A percentile compares a stretch with the other conserved stretches of the same genome.
phyloP scores from a whole-genome alignment of 1,284 basidiomycete genomes.

The Kalmanozyma brasiliensis region DNA sequence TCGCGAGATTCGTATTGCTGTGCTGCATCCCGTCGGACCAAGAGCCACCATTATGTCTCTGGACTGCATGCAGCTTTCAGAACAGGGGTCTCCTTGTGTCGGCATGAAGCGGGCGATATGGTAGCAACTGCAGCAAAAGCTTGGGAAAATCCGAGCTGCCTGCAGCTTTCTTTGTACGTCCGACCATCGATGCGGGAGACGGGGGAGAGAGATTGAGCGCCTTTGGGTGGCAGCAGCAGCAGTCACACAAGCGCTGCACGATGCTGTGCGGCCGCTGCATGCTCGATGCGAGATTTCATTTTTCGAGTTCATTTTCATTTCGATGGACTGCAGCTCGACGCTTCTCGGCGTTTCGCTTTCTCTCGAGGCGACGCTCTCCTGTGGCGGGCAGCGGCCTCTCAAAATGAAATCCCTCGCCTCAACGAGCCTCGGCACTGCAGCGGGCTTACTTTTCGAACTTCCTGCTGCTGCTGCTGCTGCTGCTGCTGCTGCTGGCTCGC shows the following conservation, averaged over 20 bases:
- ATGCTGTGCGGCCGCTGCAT: neutral
- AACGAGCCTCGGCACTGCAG: slow-evolving; percentile 10
- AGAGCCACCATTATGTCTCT: too few relatives aligned
- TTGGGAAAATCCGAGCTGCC: slow-evolving; percentile 36
- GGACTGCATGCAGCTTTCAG: neutral
- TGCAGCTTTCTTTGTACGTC: slow-evolving; percentile 9
- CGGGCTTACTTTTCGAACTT: slow-evolving; percentile 8
- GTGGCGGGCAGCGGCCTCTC: too few relatives aligned
- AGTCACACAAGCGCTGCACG: too few relatives aligned
- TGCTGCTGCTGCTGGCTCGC: too few relatives aligned
- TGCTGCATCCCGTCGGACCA: neutral
- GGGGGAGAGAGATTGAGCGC: too few relatives aligned
- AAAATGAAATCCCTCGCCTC: slow-evolving; percentile 2
- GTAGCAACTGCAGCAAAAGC: slow-evolving; percentile 8
- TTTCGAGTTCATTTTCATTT: slow-evolving; percentile 3
- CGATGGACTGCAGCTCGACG: slow-evolving; percentile 8
- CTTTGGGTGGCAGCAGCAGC: too few relatives aligned
- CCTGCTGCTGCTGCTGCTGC: neutral
- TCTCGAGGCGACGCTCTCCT: too few relatives aligned
- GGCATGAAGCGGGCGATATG: neutral
- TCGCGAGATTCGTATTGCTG: too few relatives aligned
- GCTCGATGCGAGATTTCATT: neutral
- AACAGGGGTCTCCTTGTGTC: neutral
- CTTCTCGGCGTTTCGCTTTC: slow-evolving; percentile 7
- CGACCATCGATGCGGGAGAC: slow-evolving; percentile 13